These are phyloP conservation scores for Ophiocordyceps camponoti-saundersi DNA, from an alignment of 2,329 filamentous ascomycete species.

Conservation along the genomic window DNA sequence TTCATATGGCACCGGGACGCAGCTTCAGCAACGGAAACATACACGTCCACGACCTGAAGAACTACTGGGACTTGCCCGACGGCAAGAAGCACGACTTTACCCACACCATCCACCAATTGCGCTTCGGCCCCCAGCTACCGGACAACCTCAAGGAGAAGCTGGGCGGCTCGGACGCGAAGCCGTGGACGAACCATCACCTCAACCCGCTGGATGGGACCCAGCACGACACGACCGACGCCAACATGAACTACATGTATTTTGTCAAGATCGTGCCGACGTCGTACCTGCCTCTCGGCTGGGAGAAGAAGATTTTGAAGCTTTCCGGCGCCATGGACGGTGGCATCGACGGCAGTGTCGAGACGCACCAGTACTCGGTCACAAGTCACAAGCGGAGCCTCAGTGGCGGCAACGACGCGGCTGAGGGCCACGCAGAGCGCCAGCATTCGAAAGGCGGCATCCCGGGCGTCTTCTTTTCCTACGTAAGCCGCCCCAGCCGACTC, in stretches of 20 bases:
- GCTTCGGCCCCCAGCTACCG: slow-evolving; percentile 84
- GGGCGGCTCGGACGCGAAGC: slow-evolving; percentile 28
- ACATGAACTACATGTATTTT: slow-evolving; percentile 98
- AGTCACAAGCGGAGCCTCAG: slow-evolving; percentile 80
- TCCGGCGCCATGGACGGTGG: slow-evolving; percentile 26
- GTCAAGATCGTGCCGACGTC: slow-evolving; percentile 95
- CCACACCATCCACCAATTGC: slow-evolving; percentile 73
- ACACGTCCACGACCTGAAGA: slow-evolving; percentile 94
- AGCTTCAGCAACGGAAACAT: slow-evolving; percentile 93
- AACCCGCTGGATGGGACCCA: slow-evolving; percentile 75
- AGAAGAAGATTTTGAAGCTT: slow-evolving; percentile 30
- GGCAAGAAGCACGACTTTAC: slow-evolving; percentile 68
- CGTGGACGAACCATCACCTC: slow-evolving; percentile 77
- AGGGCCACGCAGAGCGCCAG: slow-evolving; percentile 81
- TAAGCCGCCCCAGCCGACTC: slow-evolving; percentile 28
- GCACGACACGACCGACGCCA: slow-evolving; percentile 64
- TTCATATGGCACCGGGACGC: slow-evolving; percentile 91
- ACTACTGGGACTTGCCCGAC: slow-evolving; percentile 66
- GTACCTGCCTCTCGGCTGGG: slow-evolving; percentile 84
- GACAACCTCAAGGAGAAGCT: slow-evolving; percentile 48
- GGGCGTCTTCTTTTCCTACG: slow-evolving; percentile 96
- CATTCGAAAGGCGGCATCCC: slow-evolving; percentile 87
- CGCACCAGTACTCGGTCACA: slow-evolving; percentile 95
- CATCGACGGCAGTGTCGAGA: slow-evolving; percentile 71
- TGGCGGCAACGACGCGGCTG: slow-evolving; percentile 69